Evolutionary conservation across 179 eudicot species (phyloP).

Genomic region (Carnegiea gigantea): DNA sequence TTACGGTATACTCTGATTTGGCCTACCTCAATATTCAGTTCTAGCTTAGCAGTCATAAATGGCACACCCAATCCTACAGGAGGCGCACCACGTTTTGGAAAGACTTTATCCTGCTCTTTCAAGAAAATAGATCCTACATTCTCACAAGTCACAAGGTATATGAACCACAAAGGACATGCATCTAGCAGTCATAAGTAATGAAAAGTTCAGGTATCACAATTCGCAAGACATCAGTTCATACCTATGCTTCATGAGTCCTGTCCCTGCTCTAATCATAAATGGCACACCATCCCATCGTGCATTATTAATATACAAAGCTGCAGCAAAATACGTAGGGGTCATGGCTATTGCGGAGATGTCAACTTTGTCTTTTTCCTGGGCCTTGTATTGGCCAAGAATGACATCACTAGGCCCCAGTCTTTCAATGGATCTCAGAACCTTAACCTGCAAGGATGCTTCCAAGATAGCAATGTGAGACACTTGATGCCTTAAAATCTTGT

Average conservation of each 20-base stretch:
- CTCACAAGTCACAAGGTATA: not conserved
- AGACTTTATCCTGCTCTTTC: not conserved
- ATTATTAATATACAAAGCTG: slow-evolving; percentile 35
- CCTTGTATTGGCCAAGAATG: slow-evolving; percentile 32
- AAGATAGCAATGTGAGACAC: not conserved
- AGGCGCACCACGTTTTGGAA: not conserved
- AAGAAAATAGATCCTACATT: not conserved
- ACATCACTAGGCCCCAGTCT: slow-evolving; percentile 28
- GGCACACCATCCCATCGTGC: slow-evolving; percentile 40
- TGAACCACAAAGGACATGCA: not conserved
- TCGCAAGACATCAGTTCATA: not conserved
- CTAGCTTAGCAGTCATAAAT: too few relatives aligned
- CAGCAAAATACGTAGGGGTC: slow-evolving; percentile 35
- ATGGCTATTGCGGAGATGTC: slow-evolving; percentile 17
- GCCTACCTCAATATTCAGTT: too few relatives aligned
- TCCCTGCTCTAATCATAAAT: slow-evolving; percentile 33
- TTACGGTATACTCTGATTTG: too few relatives aligned
- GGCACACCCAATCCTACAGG: not conserved
- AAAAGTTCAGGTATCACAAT: not conserved
- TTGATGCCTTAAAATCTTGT: not conserved
- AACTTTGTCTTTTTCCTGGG: slow-evolving; percentile 20
- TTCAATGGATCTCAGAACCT: slow-evolving; percentile 36
- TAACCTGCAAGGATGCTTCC: slow-evolving; percentile 31
- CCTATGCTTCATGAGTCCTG: slow-evolving; percentile 34
- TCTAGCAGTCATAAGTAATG: not conserved